Base-by-base conservation (phyloP, 2,329 filamentous ascomycete genomes). In the Scleromitrula shiraiana region DNA sequence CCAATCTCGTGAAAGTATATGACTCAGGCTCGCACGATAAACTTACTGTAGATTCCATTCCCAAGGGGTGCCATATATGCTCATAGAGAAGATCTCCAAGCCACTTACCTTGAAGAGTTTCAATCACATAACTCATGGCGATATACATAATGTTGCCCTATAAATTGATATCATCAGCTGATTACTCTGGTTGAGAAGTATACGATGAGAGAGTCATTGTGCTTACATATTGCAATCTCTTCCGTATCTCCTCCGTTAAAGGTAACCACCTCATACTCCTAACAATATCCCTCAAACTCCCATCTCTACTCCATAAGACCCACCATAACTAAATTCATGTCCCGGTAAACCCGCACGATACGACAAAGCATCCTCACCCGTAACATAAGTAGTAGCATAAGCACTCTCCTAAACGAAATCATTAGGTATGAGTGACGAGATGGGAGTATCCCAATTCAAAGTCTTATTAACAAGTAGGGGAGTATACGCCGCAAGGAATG, bases 331-430 rank as follows among this genome's bases (percentile, higher is more conserved):
- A 10, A 57, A 41, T 52, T 73, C 70, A 58, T 70, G 72, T 30
- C 64, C 53, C 1, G 74, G 64, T 50, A 76, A 64, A 8, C 76
- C 76, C 0, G 70, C 74, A 4, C 75, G 67, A 55, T 80, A 76
- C 41, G 69, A 68, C 1, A 76, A 64, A 2, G 74, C 69, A 48
- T 81, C 77, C 47, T 78, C 72, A 6, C 80, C 59, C 0, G 74
- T 80, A 33, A 77, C 59, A 50, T 73, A 68, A 20, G 64, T 59
- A 1, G 73, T 78, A 12, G 69, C 67, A 56, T 67, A 70, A 0
- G 65, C 63, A 43, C 73, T 70, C 10, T 65, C 53, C 9, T 78
- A 62, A 1, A 76, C 68, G 50, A 78, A 79, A 42, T 78, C 76
- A 1, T 73, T 70, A 1, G 67, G 67, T 3, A 79, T 65, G 0